Conservation (phyloP, 257 asterid species). For the Ligustrum vulgare region DNA sequence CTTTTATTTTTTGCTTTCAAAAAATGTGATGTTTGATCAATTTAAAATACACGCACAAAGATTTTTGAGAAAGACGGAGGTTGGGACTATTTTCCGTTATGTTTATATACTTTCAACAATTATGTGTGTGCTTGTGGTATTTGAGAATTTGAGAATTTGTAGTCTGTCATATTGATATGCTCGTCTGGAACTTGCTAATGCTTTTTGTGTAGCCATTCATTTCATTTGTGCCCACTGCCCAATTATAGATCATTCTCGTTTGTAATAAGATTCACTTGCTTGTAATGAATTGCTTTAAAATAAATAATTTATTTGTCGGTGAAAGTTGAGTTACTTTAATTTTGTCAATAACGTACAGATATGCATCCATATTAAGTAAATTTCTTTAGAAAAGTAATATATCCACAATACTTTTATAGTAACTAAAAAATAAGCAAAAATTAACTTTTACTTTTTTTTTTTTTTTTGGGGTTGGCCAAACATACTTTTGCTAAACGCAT, state of each 20-base stretch:
- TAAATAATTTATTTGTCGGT: too few relatives aligned
- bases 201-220: neutral
- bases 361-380: too few relatives aligned
- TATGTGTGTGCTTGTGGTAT: neutral
- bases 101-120: neutral
- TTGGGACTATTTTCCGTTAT: neutral
- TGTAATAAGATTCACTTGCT: too few relatives aligned
- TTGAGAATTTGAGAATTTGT: neutral
- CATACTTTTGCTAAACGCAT: too few relatives aligned
- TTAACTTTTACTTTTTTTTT: too few relatives aligned
- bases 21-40: neutral
- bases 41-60: neutral
- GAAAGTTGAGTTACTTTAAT: too few relatives aligned
- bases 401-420: too few relatives aligned
- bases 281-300: too few relatives aligned
- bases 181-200: neutral
- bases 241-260: conserved; percentile 19
- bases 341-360: too few relatives aligned
- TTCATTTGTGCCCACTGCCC: neutral
- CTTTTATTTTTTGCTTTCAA: neutral
- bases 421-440: too few relatives aligned
- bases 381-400: too few relatives aligned
- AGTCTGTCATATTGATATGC: neutral
- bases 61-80: neutral
- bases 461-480: too few relatives aligned